Percentiles rank a stretch among this genome's conserved stretches.
These are phyloP conservation scores for Podospora fimiseda DNA, from an alignment of 495 filamentous ascomycete genomes.

Conservation along the genomic window DNA sequence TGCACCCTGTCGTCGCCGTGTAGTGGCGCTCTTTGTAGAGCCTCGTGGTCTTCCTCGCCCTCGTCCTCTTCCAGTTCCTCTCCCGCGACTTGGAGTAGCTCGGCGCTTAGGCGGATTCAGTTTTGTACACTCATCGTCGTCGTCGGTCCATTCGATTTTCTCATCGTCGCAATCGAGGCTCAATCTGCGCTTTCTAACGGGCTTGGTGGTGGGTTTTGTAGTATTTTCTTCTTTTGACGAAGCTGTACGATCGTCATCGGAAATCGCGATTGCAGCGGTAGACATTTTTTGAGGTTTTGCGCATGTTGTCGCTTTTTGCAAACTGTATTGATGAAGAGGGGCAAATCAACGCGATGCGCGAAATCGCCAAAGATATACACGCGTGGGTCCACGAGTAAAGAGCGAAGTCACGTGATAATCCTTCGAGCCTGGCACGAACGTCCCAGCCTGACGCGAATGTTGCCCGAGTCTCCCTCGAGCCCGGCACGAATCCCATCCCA, in stretches of 20 bases:
- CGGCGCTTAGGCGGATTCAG: conserved; percentile 23
- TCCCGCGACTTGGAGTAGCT: neutral
- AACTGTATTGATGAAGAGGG: no score
- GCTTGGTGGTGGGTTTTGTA: neutral
- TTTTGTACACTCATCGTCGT: conserved; percentile 28
- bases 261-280: conserved; percentile 12
- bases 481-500: no score
- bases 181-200: conserved; percentile 22
- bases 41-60: conserved; percentile 22
- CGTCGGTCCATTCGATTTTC: conserved; percentile 38
- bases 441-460: no score
- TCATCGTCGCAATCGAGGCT: conserved; percentile 20
- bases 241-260: conserved; percentile 18
- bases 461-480: no score
- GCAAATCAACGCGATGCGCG: no score
- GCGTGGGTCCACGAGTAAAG: no score
- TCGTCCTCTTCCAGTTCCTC: conserved; percentile 15
- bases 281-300: conserved; percentile 15
- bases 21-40: neutral
- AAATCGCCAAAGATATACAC: no score
- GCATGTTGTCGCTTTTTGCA: no score
- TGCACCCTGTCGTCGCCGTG: conserved; percentile 1
- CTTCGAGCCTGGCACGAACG: no score
- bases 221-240: conserved; percentile 4
- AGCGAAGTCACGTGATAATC: no score